Evolutionary conservation across 805 yeast genomes (phyloP), one percentile per base, ranked within the genome.

Genomic region (Candida berthetii): DNA sequence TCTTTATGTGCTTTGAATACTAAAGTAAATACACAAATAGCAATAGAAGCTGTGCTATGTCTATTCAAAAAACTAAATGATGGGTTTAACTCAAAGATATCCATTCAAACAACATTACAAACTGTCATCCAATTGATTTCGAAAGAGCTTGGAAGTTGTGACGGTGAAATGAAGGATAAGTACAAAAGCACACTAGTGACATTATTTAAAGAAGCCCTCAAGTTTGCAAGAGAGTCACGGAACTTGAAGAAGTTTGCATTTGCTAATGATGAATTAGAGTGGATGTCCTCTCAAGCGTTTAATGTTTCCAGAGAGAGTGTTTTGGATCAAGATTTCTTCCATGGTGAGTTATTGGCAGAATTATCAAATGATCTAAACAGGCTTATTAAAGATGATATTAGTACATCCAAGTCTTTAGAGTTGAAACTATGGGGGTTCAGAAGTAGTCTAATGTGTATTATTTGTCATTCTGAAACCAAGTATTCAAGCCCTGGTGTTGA

Each of bases 241-340:
- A 24, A 42, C 16, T 33, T 37, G 3, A 27, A 36, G 15, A 36
- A 35, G 17, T 51, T 49, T 19, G 39, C 40, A 6, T 47, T 62
- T n/a, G 50, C 63, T 1, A 43, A 48, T 6, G 57, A 57, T 35
- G 74, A 69, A 35, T 46, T 64, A 17, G 69, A 62, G 46, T 69
- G 74, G 74, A 65, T 68, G 47, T 55, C 64, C 0, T 55, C 70
- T 2, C 55, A 56, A 6, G 49, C 65, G 1, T 66, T 61, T 40
- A 67, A 65, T 37, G 33, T 61, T 14, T 48, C 60, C 1, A 50
- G 58, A 8, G 52, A 52, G 27, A 61, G 64, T 38, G 36, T 51
- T 8, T 17, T 41, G 2, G 38, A 40, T n/a, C 45, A 43, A 1
- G 46, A 45, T 2, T 48, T 37, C 13, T 27, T 40, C 7, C 38